phyloP scores from a whole-genome alignment of 139 green algal genomes.

The Zygnema circumcarinatum region DNA sequence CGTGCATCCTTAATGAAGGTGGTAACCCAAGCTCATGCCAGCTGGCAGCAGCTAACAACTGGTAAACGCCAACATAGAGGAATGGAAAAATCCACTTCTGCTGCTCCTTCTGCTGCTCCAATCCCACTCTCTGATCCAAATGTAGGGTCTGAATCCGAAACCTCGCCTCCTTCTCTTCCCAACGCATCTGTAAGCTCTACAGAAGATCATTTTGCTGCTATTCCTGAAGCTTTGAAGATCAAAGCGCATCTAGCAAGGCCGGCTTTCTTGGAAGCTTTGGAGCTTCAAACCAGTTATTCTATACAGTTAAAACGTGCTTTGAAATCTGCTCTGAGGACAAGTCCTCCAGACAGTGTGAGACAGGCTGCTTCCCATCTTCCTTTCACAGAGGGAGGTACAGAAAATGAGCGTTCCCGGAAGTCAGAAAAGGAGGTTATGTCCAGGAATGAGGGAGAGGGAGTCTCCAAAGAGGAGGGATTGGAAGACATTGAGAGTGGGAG shows the following conservation, averaged over 20 bases:
- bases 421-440: neutral
- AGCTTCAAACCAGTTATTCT: neutral
- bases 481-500: too few relatives aligned
- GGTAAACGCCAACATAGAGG: neutral
- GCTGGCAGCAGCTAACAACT: neutral
- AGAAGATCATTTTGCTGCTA: neutral
- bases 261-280: neutral
- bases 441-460: too few relatives aligned
- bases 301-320: neutral
- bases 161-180: neutral
- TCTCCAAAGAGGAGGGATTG: too few relatives aligned
- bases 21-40: neutral
- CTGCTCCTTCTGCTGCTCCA: neutral
- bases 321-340: neutral
- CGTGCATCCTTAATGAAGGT: neutral
- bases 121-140: neutral
- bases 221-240: neutral
- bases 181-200: neutral
- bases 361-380: neutral
- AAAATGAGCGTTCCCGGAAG: neutral
- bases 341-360: neutral
- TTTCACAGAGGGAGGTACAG: neutral
- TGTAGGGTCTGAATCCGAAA: neutral
- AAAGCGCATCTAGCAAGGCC: neutral
- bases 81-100: neutral